Percentiles rank a stretch among this genome's conserved stretches.
Evolutionary conservation across 345 rosid genomes (phyloP).

Genomic region (Kandelia obovata): DNA sequence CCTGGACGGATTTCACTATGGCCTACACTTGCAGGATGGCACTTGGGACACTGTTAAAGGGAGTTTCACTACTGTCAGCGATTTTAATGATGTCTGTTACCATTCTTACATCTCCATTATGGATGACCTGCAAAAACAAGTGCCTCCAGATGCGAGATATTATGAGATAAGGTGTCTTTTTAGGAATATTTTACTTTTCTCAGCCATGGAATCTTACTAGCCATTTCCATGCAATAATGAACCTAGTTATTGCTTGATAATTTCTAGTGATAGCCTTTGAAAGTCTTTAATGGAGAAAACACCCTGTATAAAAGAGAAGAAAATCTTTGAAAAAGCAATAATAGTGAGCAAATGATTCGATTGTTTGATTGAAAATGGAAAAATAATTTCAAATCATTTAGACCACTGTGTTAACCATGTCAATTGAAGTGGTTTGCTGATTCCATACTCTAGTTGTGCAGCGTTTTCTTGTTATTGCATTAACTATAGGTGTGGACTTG

Average conservation of each 20-base stretch:
- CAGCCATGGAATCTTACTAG: not conserved
- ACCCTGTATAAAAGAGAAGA: not conserved
- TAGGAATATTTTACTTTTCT: not conserved
- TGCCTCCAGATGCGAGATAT: conserved; percentile 47
- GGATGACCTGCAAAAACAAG: conserved; percentile 60
- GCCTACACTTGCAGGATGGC: conserved; percentile 60
- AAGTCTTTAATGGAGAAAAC: not conserved
- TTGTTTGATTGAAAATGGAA: no score
- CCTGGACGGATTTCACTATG: not conserved
- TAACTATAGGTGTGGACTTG: not conserved
- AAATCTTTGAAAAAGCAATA: no score
- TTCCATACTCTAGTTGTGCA: no score
- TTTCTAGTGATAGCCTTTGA: not conserved
- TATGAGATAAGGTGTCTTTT: conserved; percentile 78
- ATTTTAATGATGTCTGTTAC: conserved; percentile 67
- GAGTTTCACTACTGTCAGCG: conserved; percentile 62
- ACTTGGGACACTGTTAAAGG: conserved; percentile 66
- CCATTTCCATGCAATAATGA: not conserved
- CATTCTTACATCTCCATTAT: conserved; percentile 70
- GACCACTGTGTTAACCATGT: no score
- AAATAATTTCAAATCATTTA: no score
- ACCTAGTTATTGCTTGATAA: not conserved
- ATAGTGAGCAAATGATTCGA: no score
- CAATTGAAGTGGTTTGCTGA: no score
- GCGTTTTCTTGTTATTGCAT: no score